These are phyloP conservation scores for Volutella citrinella DNA, from an alignment of 2,329 filamentous ascomycete species.

Conservation along the genomic window DNA sequence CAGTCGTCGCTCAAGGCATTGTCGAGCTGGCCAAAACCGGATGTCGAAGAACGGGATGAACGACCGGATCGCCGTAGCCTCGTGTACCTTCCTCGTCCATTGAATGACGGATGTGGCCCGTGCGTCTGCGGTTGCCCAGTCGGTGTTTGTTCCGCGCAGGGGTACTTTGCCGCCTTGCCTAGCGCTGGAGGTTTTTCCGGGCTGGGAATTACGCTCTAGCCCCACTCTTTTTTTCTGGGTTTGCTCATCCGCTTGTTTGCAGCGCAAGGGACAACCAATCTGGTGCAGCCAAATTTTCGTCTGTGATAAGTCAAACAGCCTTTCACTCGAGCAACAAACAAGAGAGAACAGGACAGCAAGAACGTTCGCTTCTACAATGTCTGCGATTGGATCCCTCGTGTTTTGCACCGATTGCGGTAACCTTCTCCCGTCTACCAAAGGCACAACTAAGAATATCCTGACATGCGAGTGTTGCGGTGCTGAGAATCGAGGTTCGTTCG, in stretches of 20 bases:
- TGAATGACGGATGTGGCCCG: conserved; percentile 17
- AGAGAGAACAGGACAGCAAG: conserved; percentile 4
- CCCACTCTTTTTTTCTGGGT: conserved; percentile 9
- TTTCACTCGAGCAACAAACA: conserved; percentile 1
- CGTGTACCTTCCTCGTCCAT: conserved; percentile 20
- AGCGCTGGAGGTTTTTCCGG: conserved; percentile 30
- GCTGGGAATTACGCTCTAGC: too few species aligned
- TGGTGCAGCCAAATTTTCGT: conserved; percentile 24
- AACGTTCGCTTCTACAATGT: conserved; percentile 61
- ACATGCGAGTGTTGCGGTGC: conserved; percentile 84
- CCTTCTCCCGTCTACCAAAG: conserved; percentile 76
- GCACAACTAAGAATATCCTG: conserved; percentile 71
- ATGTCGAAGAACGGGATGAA: conserved; percentile 20
- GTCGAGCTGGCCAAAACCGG: conserved; percentile 13
- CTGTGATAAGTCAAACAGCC: conserved; percentile 12
- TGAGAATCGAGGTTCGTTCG: conserved; percentile 70
- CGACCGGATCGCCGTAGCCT: too few species aligned
- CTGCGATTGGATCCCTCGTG: conserved; percentile 83
- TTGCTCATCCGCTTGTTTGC: too few species aligned
- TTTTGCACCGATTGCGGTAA: conserved; percentile 95
- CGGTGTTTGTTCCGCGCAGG: conserved; percentile 24
- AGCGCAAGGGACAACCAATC: too few species aligned
- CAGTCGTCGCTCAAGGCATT: conserved; percentile 23
- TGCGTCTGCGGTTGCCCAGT: conserved; percentile 19
- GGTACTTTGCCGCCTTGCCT: conserved; percentile 18